phyloP scores from a whole-genome alignment of 2,329 filamentous ascomycete genomes.

The Penicillium sp. region DNA sequence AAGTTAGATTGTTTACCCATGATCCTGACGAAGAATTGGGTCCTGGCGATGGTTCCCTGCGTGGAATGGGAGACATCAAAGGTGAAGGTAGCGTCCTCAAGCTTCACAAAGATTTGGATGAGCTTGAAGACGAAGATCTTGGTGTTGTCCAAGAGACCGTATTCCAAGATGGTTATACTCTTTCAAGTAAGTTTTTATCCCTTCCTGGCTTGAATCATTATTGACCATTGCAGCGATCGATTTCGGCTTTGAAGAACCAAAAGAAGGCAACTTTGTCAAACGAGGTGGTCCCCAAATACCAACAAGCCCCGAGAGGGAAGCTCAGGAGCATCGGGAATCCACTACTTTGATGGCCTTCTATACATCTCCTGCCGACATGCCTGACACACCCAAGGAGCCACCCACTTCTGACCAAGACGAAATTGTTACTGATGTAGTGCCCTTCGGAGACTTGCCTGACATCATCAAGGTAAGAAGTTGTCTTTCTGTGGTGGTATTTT shows the following conservation, averaged over 20 bases:
- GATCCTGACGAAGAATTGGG: conserved; percentile 63
- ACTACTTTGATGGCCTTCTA: conserved; percentile 52
- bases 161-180: conserved; percentile 35
- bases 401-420: conserved; percentile 41
- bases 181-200: conserved; percentile 34
- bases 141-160: conserved; percentile 45
- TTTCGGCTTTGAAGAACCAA: conserved; percentile 37
- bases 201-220: not conserved
- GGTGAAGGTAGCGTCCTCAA: conserved; percentile 55
- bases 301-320: conserved; percentile 42
- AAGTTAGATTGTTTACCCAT: conserved; percentile 60
- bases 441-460: conserved; percentile 47
- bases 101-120: conserved; percentile 55
- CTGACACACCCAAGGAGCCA: conserved; percentile 49
- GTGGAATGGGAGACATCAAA: conserved; percentile 59
- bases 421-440: conserved; percentile 31
- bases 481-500: not conserved
- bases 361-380: conserved; percentile 47
- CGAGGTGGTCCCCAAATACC: conserved; percentile 43
- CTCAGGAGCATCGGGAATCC: conserved; percentile 48
- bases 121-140: conserved; percentile 61
- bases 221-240: conserved; percentile 39
- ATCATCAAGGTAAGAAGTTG: conserved; percentile 39
- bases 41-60: conserved; percentile 57
- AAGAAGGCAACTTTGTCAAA: conserved; percentile 39